These are phyloP conservation scores for Dothistroma septosporum DNA, from an alignment of 2,329 filamentous ascomycete genomes.

Conservation along the genomic window DNA sequence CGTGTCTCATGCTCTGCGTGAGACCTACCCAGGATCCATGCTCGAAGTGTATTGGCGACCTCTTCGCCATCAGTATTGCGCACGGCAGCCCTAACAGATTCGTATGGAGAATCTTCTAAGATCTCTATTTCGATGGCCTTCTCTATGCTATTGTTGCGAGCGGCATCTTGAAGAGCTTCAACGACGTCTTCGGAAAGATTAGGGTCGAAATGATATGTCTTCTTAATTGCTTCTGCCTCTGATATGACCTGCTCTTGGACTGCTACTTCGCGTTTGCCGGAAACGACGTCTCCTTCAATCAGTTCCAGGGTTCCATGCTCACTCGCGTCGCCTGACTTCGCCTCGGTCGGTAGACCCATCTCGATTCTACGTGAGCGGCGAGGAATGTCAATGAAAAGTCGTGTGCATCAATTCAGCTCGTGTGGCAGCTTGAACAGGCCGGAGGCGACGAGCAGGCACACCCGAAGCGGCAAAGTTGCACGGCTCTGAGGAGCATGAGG, in stretches of 20 bases:
- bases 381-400: neutral
- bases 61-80: constrained; percentile 44
- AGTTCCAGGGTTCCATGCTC: neutral
- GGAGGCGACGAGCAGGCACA: neutral
- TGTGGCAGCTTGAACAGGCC: neutral
- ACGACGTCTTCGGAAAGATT: constrained; percentile 20
- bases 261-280: constrained; percentile 2
- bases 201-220: constrained; percentile 18
- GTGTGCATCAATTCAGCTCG: neutral
- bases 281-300: neutral
- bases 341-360: neutral
- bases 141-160: constrained; percentile 14
- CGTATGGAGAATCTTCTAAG: constrained; percentile 19
- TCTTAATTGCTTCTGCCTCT: constrained; percentile 14
- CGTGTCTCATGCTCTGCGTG: neutral
- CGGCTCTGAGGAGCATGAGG: neutral
- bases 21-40: constrained; percentile 37
- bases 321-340: neutral
- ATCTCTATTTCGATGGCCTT: constrained; percentile 13
- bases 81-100: constrained; percentile 42
- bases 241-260: constrained; percentile 14
- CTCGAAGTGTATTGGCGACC: constrained; percentile 38
- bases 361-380: neutral
- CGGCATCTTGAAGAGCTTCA: constrained; percentile 14
- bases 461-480: neutral